Evolutionary conservation across 768 basidiomycete species (phyloP).

Genomic region (Gloeophyllum trabeum): DNA sequence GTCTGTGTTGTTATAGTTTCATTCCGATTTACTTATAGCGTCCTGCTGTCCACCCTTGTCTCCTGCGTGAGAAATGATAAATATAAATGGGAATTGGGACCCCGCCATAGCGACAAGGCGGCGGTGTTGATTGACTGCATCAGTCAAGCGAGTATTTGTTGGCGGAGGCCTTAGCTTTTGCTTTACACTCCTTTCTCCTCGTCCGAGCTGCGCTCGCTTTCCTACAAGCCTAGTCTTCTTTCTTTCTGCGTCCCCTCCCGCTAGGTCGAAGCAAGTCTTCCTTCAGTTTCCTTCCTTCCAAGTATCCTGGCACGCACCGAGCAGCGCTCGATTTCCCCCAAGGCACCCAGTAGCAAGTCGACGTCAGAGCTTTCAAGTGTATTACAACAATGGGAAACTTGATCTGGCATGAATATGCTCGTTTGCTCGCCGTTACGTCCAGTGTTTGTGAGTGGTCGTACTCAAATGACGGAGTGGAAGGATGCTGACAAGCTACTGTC

Average conservation of each 20-base stretch:
- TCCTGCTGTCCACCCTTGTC: no score
- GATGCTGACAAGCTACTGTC: constrained; percentile 1
- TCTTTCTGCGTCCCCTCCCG: constrained; percentile 14
- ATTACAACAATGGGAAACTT: constrained; percentile 57
- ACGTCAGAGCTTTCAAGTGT: constrained; percentile 3
- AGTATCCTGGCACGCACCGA: constrained; percentile 6
- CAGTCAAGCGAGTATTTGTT: constrained; percentile 16
- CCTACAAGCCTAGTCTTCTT: constrained; percentile 13
- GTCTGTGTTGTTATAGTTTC: no score
- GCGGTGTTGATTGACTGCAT: no score
- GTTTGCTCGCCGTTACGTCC: constrained; percentile 56
- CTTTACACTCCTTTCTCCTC: constrained; percentile 19
- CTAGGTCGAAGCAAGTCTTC: constrained; percentile 20
- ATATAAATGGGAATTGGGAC: no score
- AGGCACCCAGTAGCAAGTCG: constrained; percentile 1
- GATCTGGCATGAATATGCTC: constrained; percentile 72
- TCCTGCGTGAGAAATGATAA: no score
- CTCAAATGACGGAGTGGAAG: not conserved
- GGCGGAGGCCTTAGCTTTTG: constrained; percentile 14
- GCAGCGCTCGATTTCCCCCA: constrained; percentile 9
- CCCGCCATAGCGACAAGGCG: no score
- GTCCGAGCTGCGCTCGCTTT: constrained; percentile 30
- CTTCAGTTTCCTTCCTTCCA: constrained; percentile 7
- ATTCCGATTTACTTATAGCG: no score
- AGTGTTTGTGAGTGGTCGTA: constrained; percentile 60